Base-by-base conservation (phyloP, 1,284 basidiomycete species). In the Marasmius oreades region DNA sequence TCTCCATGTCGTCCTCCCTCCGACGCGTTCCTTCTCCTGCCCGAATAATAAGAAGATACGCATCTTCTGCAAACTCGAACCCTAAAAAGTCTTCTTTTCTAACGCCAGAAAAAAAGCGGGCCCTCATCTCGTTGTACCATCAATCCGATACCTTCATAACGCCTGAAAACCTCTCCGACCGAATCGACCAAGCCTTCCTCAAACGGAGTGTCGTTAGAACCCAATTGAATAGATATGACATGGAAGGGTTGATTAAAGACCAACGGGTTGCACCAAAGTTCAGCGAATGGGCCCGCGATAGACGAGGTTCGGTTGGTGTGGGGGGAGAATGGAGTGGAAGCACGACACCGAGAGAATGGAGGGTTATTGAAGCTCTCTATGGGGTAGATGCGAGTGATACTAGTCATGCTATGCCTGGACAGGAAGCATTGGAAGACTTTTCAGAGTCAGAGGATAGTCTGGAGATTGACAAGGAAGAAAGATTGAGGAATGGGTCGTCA, bases 121-220 rank as follows among this genome's bases (percentile, higher is more conserved):
- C 86, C 5, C 82, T 90, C 61, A 78, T 89, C 57, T 77, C 81
- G 8, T 77, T 90, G 48, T 90, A 90, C 73, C 88, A 90, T 73
- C 79, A 87, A 69, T 71, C 83, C 45, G 78, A 80, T 53, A 71
- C 71, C 3, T 89, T 86, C 72, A 78, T 90, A 59, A 88, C 87
- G 8, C 75, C 74, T n/a, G 83, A 87, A 59, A 88, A 79, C 63
- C 79, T 90, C 39, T 76, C 78, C 22, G 60, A 74, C n/a, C 73
- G 72, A 52, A 89, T 90, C 52, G 85, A 89, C 70, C 67, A 77
- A 10, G 82, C 82, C 1, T 90, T 90, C 63, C 51, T 72, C 3
- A 57, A 24, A 23, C 36, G 28, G 22, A 20, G 18, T 11, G 5
- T 5, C 42, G 34, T 45, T 16, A 16, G 11, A 42, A 28, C 20